Percentiles rank a stretch among this genome's conserved stretches.
Conservation (phyloP, 2,329 filamentous ascomycete species). For the Aureobasidium mangrovei region DNA sequence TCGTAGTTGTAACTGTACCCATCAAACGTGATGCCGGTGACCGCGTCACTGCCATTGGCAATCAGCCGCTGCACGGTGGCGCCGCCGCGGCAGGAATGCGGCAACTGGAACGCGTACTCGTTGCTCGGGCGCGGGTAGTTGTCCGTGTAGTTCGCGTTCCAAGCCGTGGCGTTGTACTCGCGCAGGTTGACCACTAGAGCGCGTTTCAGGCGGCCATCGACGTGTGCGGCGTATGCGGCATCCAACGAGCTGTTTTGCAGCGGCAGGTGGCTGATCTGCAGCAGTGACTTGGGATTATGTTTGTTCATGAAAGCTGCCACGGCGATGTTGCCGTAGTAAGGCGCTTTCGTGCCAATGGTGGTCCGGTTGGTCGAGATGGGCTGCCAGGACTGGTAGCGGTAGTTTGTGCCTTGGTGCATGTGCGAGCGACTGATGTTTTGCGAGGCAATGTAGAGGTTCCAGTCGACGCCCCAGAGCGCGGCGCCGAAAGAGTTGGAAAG, state of each 20-base stretch:
- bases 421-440: slow-evolving; percentile 50
- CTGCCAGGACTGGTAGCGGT: slow-evolving; percentile 54
- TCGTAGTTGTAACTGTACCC: slow-evolving; percentile 55
- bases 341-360: slow-evolving; percentile 49
- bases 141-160: slow-evolving; percentile 36
- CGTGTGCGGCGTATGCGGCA: slow-evolving; percentile 50
- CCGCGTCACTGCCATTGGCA: slow-evolving; percentile 56
- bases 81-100: slow-evolving; percentile 20
- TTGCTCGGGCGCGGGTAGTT: slow-evolving; percentile 27
- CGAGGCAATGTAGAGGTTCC: slow-evolving; percentile 49
- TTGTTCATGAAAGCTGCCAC: slow-evolving; percentile 49
- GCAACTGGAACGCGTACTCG: slow-evolving; percentile 38
- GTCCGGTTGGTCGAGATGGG: slow-evolving; percentile 44
- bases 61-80: slow-evolving; percentile 41
- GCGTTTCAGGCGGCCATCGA: slow-evolving; percentile 35
- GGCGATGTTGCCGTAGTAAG: slow-evolving; percentile 55
- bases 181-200: slow-evolving; percentile 51
- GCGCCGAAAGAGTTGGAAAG: slow-evolving; percentile 58
- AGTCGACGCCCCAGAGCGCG: slow-evolving; percentile 56
- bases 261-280: slow-evolving; percentile 41
- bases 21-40: slow-evolving; percentile 53
- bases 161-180: slow-evolving; percentile 42
- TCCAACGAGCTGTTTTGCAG: slow-evolving; percentile 32
- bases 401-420: slow-evolving; percentile 58
- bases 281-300: slow-evolving; percentile 19